Evolutionary conservation across 495 filamentous ascomycete genomes (phyloP), one percentile per base, ranked within the genome.

Genomic region (Neurospora tetrasperma): DNA sequence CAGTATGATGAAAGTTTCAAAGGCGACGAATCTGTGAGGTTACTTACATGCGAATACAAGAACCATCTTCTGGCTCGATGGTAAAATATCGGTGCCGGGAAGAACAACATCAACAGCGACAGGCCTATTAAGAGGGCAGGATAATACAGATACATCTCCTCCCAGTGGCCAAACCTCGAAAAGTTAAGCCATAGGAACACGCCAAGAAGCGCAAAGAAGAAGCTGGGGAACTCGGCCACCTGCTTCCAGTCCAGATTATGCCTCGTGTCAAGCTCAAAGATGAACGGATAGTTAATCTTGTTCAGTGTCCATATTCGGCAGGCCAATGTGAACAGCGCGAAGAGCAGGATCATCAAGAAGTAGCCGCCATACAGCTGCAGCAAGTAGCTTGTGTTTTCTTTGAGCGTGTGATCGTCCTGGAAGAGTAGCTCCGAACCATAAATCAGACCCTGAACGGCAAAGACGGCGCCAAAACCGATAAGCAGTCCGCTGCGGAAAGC

Each of bases 241-340:
- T 97, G 91, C 78, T 92, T 90, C 92, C 94, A 98, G 78, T 98
- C 92, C 44, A 98, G 82, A 68, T 90, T 87, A 82, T 96, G 88
- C 75, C 94, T 87, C 62, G 89, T 89, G 83, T 98, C 94, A 77
- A 96, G 96, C 81, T 99, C 96, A 79, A 99, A 98, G 77, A 98
- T 92, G 82, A 99, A 99, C 41, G 89, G 87, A 80, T 97, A 97
- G 78, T 99, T 99, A 78, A 99, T 93, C 80, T 93, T 95, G 74
- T 90, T 88, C 54, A 82, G 83, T 4, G 89, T 88, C 93, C 94
- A 98, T 69, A 97, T 82, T 71, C 90, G 87, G 78, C 93, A 95
- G 76, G 92, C 91, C 42, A 97, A 69, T 73, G 88, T 90, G 76
- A 97, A 97, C 35, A 94, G 79, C 46, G 88, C 82, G 77, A 94